A percentile compares a stretch with the other conserved stretches of the same genome.
Evolutionary conservation across 805 yeast species (phyloP).

Genomic region (Zygosaccharomyces pseudorouxii): DNA sequence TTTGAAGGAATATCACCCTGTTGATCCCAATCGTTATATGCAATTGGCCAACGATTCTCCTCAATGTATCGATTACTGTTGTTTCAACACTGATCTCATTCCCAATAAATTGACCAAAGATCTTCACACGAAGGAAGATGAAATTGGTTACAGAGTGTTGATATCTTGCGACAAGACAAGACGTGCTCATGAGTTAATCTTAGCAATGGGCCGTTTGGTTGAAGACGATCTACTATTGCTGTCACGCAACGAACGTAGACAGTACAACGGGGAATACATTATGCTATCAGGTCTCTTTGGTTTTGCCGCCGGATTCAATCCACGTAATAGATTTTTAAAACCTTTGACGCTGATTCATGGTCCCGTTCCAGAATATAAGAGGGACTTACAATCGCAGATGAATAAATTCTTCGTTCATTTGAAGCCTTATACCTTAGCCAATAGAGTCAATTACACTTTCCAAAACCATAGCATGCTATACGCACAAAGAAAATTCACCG

Average conservation of each 20-base stretch:
- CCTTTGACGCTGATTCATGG: slow-evolving; percentile 58
- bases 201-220: slow-evolving; percentile 36
- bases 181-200: slow-evolving; percentile 19
- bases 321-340: slow-evolving; percentile 46
- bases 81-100: slow-evolving; percentile 14
- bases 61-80: slow-evolving; percentile 11
- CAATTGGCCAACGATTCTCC: slow-evolving; percentile 10
- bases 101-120: slow-evolving; percentile 12
- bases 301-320: slow-evolving; percentile 73
- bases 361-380: slow-evolving; percentile 66
- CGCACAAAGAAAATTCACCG: slow-evolving; percentile 34
- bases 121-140: slow-evolving; percentile 6
- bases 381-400: slow-evolving; percentile 58
- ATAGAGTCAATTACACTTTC: slow-evolving; percentile 65
- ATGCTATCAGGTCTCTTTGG: slow-evolving; percentile 54
- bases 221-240: slow-evolving; percentile 64
- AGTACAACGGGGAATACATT: slow-evolving; percentile 50
- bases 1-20: slow-evolving; percentile 40
- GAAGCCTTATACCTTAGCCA: slow-evolving; percentile 50
- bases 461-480: slow-evolving; percentile 55
- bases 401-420: slow-evolving; percentile 57
- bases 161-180: slow-evolving; percentile 16
- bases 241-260: slow-evolving; percentile 37
- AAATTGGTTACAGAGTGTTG: slow-evolving; percentile 18
- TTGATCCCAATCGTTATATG: slow-evolving; percentile 19